A percentile compares a stretch with the other conserved stretches of the same genome.
These are phyloP conservation scores for Solanum chaucha DNA, from an alignment of 257 asterid genomes.

Conservation along the genomic window DNA sequence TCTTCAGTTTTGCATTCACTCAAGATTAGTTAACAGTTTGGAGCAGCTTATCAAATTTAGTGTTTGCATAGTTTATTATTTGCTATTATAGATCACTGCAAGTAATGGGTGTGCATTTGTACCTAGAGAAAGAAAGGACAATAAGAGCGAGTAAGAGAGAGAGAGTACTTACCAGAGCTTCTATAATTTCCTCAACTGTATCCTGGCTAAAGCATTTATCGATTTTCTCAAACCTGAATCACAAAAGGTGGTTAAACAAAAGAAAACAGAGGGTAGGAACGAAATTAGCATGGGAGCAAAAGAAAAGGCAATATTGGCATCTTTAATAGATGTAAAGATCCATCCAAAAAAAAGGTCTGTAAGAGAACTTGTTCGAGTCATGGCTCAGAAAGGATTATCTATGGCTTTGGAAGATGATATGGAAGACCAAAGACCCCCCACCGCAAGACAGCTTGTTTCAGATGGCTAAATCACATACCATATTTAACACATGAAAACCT, in stretches of 20 bases:
- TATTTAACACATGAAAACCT: background rate
- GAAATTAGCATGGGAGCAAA: background rate
- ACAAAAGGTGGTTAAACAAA: background rate
- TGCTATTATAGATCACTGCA: background rate
- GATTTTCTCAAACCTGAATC: conserved; percentile 59
- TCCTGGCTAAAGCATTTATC: conserved; percentile 66
- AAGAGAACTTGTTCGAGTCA: background rate
- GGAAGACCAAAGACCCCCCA: background rate
- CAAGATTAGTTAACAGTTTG: background rate
- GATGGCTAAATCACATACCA: background rate
- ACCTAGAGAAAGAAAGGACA: background rate
- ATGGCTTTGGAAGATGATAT: background rate
- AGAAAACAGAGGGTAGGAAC: background rate
- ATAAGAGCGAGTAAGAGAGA: background rate
- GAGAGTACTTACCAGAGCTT: conserved; percentile 58
- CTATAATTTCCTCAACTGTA: conserved; percentile 81
- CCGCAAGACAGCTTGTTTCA: background rate
- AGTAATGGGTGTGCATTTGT: background rate
- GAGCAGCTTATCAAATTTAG: background rate
- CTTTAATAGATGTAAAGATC: background rate
- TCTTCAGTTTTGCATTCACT: background rate
- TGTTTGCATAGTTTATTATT: background rate
- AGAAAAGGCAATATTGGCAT: background rate
- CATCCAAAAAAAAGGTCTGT: background rate
- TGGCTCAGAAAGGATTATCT: background rate